A percentile compares a stretch with the other conserved stretches of the same genome.
Evolutionary conservation across 2,329 filamentous ascomycete genomes (phyloP).

Genomic region (Onygena corvina): DNA sequence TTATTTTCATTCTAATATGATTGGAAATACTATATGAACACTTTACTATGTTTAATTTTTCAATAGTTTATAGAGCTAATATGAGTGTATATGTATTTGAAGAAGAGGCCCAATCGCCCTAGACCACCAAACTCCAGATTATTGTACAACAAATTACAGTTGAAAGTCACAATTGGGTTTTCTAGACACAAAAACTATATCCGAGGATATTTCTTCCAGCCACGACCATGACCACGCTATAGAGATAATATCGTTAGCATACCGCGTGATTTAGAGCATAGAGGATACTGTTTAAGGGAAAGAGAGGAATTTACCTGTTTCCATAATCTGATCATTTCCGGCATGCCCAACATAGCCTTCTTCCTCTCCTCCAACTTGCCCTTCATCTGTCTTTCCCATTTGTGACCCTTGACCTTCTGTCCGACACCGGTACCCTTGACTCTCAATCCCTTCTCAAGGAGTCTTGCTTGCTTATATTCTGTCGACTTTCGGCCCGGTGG

Average conservation of each 20-base stretch:
- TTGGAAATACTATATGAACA: not conserved
- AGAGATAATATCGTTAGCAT: slow-evolving; percentile 9
- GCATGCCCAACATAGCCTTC: slow-evolving; percentile 91
- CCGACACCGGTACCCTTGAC: slow-evolving; percentile 90
- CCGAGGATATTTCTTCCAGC: slow-evolving; percentile 64
- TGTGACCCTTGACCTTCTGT: slow-evolving; percentile 88
- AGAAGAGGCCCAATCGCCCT: not conserved
- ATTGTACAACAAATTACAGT: slow-evolving; percentile 4
- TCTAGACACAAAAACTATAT: slow-evolving; percentile 19
- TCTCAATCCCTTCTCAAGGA: slow-evolving; percentile 66
- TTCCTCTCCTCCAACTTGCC: slow-evolving; percentile 73
- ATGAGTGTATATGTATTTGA: not conserved
- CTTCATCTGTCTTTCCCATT: slow-evolving; percentile 78
- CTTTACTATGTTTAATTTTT: not conserved
- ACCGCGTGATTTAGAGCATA: not conserved
- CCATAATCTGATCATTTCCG: slow-evolving; percentile 80
- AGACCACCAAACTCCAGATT: slow-evolving; percentile 1
- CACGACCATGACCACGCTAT: slow-evolving; percentile 57
- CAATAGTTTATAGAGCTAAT: not conserved
- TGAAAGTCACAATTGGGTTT: not conserved
- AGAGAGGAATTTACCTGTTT: slow-evolving; percentile 59
- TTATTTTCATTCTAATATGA: not conserved
- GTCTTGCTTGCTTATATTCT: slow-evolving; percentile 51
- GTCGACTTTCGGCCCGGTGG: slow-evolving; percentile 66
- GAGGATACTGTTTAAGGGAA: slow-evolving; percentile 14